Conservation (phyloP, 306 rosid species). For the Trichosanthes truncata region DNA sequence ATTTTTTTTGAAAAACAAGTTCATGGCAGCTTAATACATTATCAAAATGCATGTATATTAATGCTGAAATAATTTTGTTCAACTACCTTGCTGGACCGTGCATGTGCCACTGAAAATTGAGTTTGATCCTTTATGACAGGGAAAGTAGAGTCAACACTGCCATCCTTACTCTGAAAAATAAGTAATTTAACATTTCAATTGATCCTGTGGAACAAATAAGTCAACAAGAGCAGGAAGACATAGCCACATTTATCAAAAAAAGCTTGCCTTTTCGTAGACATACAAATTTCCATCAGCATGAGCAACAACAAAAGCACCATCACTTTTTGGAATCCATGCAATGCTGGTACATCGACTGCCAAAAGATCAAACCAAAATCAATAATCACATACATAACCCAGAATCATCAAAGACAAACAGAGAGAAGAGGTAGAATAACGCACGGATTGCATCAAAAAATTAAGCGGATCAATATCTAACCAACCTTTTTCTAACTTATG, state of each 20-base stretch:
- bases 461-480: background rate
- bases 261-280: slow-evolving; percentile 84
- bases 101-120: slow-evolving; percentile 87
- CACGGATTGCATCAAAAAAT: background rate
- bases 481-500: background rate
- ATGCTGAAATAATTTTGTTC: background rate
- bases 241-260: slow-evolving; percentile 13
- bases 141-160: slow-evolving; percentile 80
- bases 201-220: slow-evolving; percentile 8
- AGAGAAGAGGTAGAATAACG: background rate
- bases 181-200: slow-evolving; percentile 7
- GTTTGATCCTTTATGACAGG: slow-evolving; percentile 74
- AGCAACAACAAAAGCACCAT: slow-evolving; percentile 82
- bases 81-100: slow-evolving; percentile 89
- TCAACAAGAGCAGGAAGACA: background rate
- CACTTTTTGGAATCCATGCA: slow-evolving; percentile 91
- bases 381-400: background rate
- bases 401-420: background rate
- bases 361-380: slow-evolving; percentile 24
- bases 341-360: slow-evolving; percentile 88
- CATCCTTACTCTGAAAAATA: slow-evolving; percentile 63
- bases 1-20: background rate
- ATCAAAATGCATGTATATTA: background rate
- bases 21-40: background rate
- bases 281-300: slow-evolving; percentile 93